Conservation (phyloP, 306 rosid genomes). For the Sicyos edulis region DNA sequence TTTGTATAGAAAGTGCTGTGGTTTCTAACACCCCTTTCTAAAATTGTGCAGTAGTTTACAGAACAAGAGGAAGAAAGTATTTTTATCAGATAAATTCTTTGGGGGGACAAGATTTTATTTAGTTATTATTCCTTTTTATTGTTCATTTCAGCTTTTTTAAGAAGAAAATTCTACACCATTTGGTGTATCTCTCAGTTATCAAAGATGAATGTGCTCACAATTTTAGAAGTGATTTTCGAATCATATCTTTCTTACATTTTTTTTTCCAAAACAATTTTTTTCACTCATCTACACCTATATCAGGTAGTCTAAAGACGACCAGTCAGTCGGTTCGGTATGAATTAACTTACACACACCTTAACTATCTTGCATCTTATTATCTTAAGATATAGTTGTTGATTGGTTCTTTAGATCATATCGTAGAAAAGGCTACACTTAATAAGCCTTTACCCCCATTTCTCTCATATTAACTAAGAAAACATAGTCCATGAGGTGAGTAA, state of each 20-base stretch:
- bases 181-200: neutral
- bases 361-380: too few relatives aligned
- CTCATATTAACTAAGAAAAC: too few relatives aligned
- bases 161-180: slow-evolving; percentile 10
- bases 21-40: slow-evolving; percentile 15
- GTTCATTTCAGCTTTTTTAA: neutral
- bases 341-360: neutral
- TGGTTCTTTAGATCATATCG: too few relatives aligned
- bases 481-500: too few relatives aligned
- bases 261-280: neutral
- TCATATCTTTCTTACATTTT: neutral
- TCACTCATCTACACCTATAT: neutral
- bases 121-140: slow-evolving; percentile 12
- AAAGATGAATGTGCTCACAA: neutral
- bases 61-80: slow-evolving; percentile 16
- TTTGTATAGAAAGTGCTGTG: slow-evolving; percentile 19
- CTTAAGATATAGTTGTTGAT: too few relatives aligned
- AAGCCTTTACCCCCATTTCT: too few relatives aligned
- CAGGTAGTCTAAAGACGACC: neutral
- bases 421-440: too few relatives aligned
- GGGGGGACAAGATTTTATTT: slow-evolving; percentile 20
- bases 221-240: neutral
- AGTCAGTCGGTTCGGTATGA: neutral
- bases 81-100: slow-evolving; percentile 16
- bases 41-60: slow-evolving; percentile 21